These are phyloP conservation scores for Xanthoconium separans DNA, from an alignment of 1,284 basidiomycete genomes.

Conservation along the genomic window DNA sequence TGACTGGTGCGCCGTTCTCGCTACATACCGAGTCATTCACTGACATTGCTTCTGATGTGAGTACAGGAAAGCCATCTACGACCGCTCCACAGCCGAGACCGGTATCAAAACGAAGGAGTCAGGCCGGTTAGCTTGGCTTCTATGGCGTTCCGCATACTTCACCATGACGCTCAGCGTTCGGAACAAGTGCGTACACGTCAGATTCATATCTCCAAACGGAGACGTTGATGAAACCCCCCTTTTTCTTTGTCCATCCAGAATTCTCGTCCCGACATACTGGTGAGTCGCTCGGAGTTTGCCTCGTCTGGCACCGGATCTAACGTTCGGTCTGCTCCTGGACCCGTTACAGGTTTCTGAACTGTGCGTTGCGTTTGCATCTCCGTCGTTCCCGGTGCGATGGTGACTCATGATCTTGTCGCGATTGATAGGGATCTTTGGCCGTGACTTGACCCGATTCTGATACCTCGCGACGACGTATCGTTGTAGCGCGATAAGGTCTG, in stretches of 20 bases:
- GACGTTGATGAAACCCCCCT: conserved; percentile 1
- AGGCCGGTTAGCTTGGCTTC: conserved; percentile 73
- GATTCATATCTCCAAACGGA: conserved; percentile 5
- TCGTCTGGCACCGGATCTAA: conserved; percentile 15
- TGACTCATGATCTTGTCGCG: conserved; percentile 33
- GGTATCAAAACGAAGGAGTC: conserved; percentile 64
- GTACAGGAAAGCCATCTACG: conserved; percentile 74
- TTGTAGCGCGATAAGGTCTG: not conserved
- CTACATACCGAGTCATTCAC: not conserved
- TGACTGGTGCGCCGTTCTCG: conserved; percentile 50
- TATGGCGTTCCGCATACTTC: conserved; percentile 81
- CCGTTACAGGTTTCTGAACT: conserved; percentile 23
- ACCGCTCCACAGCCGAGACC: conserved; percentile 51
- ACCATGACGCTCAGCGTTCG: conserved; percentile 74
- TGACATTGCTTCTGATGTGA: not conserved
- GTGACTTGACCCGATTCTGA: conserved; percentile 78
- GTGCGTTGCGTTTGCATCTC: conserved; percentile 15
- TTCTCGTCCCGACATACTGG: conserved; percentile 74
- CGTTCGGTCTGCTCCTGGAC: not conserved
- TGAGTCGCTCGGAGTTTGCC: conserved; percentile 34
- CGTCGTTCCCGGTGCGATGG: conserved; percentile 6
- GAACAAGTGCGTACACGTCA: conserved; percentile 59
- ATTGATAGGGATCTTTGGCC: conserved; percentile 68
- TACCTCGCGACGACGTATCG: conserved; percentile 4
- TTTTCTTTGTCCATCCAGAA: conserved; percentile 37